Base-by-base conservation (phyloP, 306 rosid species). In the Trifolium repens region DNA sequence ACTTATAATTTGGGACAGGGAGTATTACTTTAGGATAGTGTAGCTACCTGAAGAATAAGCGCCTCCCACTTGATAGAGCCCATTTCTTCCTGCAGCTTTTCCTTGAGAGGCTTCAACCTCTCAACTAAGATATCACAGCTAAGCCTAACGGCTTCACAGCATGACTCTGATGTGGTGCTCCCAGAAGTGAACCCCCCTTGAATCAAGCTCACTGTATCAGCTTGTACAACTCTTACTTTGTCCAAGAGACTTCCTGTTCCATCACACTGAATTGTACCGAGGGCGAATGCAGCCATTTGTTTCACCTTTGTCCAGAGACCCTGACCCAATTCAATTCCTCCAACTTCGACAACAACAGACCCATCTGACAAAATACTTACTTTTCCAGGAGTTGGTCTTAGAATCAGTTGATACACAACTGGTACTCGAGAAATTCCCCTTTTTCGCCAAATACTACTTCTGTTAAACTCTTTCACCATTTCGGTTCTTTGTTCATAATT, bases 301-400 rank as follows among this genome's bases (percentile, higher is more conserved):
- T 89, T 91, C 11, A 84, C 98, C 90, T 94, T 94, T 46, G 97
- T 94, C 98, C 98, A 94, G 7, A 94, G 91, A 87, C 98, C 98
- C 82, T 94, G 98, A 37, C 98, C 98, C 19, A 94, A 30, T 79
- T 94, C 97, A n/a, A 89, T 89, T 22, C 97, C 98, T 69, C 97
- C 97, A 63, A 94, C 97, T 85, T 94, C 98, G 6, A 86, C 96
- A 75, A 78, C 87, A 39, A 94, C 72, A 27, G 97, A 88, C 13
- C 91, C 97, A 40, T 91, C 98, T 1, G 70, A 50, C 49, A 94
- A 78, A 75, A 94, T 87, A 82, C 94, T 88, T 52, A 82, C 96
- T 80, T 85, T 94, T 57, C 94, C 98, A 0, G 97, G 97, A 47
- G 96, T 94, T 67, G 93, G 80, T 60, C 91, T 83, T 70, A 79